phyloP scores from a whole-genome alignment of 1,284 basidiomycete genomes.

The Apiotrichum mycotoxinovorans region DNA sequence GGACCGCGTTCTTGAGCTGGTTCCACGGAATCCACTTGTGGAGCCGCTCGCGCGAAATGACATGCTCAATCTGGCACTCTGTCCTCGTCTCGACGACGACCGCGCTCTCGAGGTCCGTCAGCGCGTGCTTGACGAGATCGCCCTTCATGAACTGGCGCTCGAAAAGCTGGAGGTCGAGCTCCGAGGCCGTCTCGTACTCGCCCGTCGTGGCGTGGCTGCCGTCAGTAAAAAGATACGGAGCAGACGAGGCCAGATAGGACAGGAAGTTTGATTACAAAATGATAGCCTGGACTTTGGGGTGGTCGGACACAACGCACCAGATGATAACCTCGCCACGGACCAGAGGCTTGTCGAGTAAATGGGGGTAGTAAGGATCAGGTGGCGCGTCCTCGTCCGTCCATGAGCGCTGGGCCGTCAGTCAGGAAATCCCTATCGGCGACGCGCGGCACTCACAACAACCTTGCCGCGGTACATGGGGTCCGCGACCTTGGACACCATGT shows the following conservation, averaged over 20 bases:
- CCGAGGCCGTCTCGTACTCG: constrained; percentile 65
- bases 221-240: no score
- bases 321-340: constrained; percentile 75
- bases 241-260: no score
- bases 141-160: constrained; percentile 74
- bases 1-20: constrained; percentile 58
- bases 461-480: constrained; percentile 30
- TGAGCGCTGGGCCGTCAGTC: constrained; percentile 29
- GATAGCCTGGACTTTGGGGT: no score
- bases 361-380: constrained; percentile 53
- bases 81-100: constrained; percentile 65
- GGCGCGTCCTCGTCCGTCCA: constrained; percentile 44
- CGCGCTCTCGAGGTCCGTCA: constrained; percentile 71
- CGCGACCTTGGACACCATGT: constrained; percentile 27
- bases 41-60: constrained; percentile 62
- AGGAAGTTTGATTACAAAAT: no score
- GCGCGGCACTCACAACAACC: constrained; percentile 30
- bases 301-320: constrained; percentile 43
- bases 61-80: constrained; percentile 67
- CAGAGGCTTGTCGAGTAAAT: constrained; percentile 63
- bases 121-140: constrained; percentile 75
- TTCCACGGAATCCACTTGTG: constrained; percentile 62
- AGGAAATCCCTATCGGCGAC: not conserved
- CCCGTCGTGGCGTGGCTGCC: constrained; percentile 53
- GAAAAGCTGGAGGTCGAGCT: constrained; percentile 66